A percentile compares a stretch with the other conserved stretches of the same genome.
These are phyloP conservation scores for Pythium monospermum DNA, from an alignment of 352 stramenopile species.

Conservation along the genomic window DNA sequence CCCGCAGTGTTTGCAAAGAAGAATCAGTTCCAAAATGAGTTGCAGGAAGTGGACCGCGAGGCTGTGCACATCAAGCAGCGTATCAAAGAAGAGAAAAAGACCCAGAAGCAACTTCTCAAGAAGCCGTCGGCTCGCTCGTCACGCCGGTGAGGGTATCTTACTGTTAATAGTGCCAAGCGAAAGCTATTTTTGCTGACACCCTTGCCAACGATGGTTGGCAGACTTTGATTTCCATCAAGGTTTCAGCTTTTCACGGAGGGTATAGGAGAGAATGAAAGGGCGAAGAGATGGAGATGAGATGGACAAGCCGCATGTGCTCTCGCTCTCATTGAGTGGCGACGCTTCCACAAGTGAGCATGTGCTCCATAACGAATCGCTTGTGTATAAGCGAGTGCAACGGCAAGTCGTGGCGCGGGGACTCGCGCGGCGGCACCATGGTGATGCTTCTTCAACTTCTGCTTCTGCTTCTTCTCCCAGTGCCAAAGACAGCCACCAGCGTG, in stretches of 20 bases:
- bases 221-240: too few species aligned
- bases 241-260: slow-evolving; percentile 7
- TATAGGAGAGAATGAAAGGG: not conserved
- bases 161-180: not conserved
- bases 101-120: slow-evolving; percentile 1
- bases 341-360: not conserved
- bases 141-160: not conserved
- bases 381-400: slow-evolving; percentile 15
- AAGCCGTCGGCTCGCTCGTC: too few species aligned
- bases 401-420: slow-evolving; percentile 17
- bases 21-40: not conserved
- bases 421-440: slow-evolving; percentile 11
- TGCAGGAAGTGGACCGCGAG: not conserved
- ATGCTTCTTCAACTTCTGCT: too few species aligned
- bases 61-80: not conserved
- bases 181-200: not conserved
- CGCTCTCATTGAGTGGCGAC: slow-evolving; percentile 6
- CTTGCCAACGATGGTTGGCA: too few species aligned
- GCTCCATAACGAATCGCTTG: too few species aligned
- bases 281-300: too few species aligned
- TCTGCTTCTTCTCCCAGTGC: too few species aligned
- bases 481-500: slow-evolving; percentile 6
- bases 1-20: slow-evolving; percentile 4
- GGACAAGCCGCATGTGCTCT: slow-evolving; percentile 8
- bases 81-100: slow-evolving; percentile 8